Conservation (phyloP, 352 stramenopile species). For the Globisporangium acanthophoron region DNA sequence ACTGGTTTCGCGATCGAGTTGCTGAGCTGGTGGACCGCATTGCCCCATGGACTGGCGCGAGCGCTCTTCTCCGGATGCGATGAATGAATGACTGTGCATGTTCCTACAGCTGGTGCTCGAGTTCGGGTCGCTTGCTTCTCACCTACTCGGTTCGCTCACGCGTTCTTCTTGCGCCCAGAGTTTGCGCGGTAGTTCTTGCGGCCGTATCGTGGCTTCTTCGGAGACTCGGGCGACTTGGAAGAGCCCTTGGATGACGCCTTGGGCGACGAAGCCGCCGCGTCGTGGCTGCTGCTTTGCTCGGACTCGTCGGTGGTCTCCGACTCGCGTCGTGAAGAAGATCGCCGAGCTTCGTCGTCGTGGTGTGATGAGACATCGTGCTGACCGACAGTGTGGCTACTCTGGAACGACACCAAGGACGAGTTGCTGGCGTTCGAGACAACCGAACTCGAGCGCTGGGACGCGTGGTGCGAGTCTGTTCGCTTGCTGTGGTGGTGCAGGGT, state of each 20-base stretch:
- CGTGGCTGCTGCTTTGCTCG: neutral
- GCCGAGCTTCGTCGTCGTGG: neutral
- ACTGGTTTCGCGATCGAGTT: neutral
- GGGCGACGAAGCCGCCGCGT: constrained; percentile 11
- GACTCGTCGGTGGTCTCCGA: constrained; percentile 1
- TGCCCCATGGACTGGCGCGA: neutral
- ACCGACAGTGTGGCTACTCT: constrained; percentile 4
- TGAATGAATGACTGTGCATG: neutral
- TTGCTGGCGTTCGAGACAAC: constrained; percentile 6
- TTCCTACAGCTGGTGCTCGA: neutral
- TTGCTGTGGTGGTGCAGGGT: neutral
- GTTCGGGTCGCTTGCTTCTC: neutral
- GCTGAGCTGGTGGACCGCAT: too few species aligned
- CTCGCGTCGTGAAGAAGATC: neutral
- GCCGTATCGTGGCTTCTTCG: constrained; percentile 60
- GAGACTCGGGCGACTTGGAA: constrained; percentile 20
- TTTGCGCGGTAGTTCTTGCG: constrained; percentile 75
- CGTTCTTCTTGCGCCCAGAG: constrained; percentile 49
- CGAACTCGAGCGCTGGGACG: constrained; percentile 7
- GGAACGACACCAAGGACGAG: neutral
- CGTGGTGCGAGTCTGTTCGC: constrained; percentile 2
- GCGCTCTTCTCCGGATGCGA: neutral
- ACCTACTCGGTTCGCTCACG: constrained; percentile 7
- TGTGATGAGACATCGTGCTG: neutral
- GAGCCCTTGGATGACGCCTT: constrained; percentile 30